Percentiles rank a stretch among this genome's conserved stretches.
Evolutionary conservation across 805 yeast species (phyloP).

Genomic region (Candida glaebosa): DNA sequence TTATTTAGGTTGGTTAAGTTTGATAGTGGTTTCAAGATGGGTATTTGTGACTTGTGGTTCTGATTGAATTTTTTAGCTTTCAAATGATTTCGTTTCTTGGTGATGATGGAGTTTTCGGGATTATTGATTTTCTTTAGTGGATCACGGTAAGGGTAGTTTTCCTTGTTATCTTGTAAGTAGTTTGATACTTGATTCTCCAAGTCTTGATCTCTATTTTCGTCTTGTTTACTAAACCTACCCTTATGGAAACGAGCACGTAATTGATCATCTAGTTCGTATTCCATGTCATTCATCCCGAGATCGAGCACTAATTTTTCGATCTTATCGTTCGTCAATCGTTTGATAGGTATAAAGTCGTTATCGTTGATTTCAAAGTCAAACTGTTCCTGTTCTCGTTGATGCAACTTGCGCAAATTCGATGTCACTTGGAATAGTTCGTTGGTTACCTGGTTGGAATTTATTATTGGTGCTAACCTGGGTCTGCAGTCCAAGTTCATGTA

Average conservation of each 20-base stretch:
- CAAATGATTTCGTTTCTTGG: slow-evolving; percentile 18
- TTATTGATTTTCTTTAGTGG: slow-evolving; percentile 20
- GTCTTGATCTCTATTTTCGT: slow-evolving; percentile 18
- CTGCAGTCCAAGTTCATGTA: slow-evolving; percentile 1
- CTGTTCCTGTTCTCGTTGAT: slow-evolving; percentile 2
- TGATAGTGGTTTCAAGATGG: slow-evolving; percentile 25
- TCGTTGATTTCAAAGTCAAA: slow-evolving; percentile 13
- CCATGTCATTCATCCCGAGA: slow-evolving; percentile 21
- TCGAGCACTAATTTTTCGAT: slow-evolving; percentile 34
- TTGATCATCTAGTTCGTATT: slow-evolving; percentile 32
- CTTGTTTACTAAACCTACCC: slow-evolving; percentile 25
- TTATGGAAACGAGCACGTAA: slow-evolving; percentile 32
- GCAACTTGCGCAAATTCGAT: slow-evolving; percentile 16
- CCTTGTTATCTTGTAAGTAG: slow-evolving; percentile 28
- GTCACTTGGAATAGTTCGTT: slow-evolving; percentile 34
- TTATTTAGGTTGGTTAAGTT: slow-evolving; percentile 13
- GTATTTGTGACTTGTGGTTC: slow-evolving; percentile 17
- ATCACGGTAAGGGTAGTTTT: slow-evolving; percentile 27
- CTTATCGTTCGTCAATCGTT: slow-evolving; percentile 30
- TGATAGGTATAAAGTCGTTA: slow-evolving; percentile 11
- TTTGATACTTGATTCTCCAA: slow-evolving; percentile 30
- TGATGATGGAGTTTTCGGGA: slow-evolving; percentile 15
- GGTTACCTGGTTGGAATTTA: slow-evolving; percentile 10
- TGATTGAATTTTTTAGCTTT: slow-evolving; percentile 9
- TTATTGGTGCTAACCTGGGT: background rate